A percentile compares a stretch with the other conserved stretches of the same genome.
Conservation (phyloP, 805 yeast species). For the Geotrichum ghanense region DNA sequence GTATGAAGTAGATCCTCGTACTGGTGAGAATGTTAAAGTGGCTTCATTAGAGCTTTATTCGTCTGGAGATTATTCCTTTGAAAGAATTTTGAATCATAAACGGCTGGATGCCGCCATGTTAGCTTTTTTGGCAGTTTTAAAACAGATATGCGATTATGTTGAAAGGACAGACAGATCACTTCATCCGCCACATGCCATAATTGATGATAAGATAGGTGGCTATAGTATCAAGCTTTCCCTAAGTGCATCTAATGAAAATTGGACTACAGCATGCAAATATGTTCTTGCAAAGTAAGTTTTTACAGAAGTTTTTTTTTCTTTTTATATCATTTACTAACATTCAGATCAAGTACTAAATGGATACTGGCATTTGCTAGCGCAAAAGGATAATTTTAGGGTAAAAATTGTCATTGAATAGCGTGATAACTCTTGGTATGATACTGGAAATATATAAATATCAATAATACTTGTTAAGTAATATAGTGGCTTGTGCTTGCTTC, state of each 20-base stretch:
- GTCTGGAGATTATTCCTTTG: constrained; percentile 61
- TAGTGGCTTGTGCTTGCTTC: too few species aligned
- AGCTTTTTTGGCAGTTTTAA: constrained; percentile 53
- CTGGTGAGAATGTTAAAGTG: constrained; percentile 26
- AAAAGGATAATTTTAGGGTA: constrained; percentile 1
- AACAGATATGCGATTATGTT: constrained; percentile 36
- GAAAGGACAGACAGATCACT: constrained; percentile 37
- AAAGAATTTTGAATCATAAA: constrained; percentile 60
- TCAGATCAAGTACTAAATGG: constrained; percentile 48
- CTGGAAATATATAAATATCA: neutral
- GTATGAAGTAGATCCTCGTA: constrained; percentile 29
- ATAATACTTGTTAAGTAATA: too few species aligned
- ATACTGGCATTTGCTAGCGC: constrained; percentile 58
- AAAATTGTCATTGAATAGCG: neutral
- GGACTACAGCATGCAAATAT: constrained; percentile 86
- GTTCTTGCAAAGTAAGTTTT: constrained; percentile 46
- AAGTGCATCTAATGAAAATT: constrained; percentile 52
- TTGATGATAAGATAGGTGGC: constrained; percentile 65
- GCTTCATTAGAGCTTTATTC: constrained; percentile 47
- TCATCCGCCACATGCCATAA: constrained; percentile 66
- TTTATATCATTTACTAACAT: neutral
- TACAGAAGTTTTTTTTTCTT: neutral
- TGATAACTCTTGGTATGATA: neutral
- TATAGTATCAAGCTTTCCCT: constrained; percentile 61
- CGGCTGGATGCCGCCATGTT: constrained; percentile 74